A percentile compares a stretch with the other conserved stretches of the same genome.
These are phyloP conservation scores for Solanum aculeatissimum DNA, from an alignment of 305 asterid genomes.

Conservation along the genomic window DNA sequence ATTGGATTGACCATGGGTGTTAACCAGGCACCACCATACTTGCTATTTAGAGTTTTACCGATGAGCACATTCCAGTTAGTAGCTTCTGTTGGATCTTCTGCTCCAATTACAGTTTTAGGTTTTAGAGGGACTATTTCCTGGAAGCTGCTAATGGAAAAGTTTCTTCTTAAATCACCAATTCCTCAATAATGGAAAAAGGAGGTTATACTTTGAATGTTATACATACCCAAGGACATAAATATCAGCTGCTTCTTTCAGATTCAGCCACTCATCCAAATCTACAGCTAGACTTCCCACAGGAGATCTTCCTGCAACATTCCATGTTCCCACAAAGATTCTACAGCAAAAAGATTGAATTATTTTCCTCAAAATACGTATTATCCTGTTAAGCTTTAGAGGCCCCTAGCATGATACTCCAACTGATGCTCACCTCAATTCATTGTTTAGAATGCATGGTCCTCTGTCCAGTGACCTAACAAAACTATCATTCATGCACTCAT, in stretches of 20 bases:
- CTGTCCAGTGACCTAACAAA: conserved; percentile 21
- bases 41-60: conserved; percentile 55
- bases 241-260: conserved; percentile 71
- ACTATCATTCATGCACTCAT: conserved; percentile 11
- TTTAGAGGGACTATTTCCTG: conserved; percentile 88
- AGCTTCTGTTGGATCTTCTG: conserved; percentile 72
- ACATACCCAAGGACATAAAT: conserved; percentile 85
- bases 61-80: conserved; percentile 76
- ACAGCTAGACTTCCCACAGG: conserved; percentile 77
- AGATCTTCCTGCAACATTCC: conserved; percentile 95
- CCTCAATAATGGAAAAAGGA: neutral
- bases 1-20: conserved; percentile 57
- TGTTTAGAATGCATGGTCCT: conserved; percentile 28
- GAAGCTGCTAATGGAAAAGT: conserved; percentile 35
- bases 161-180: neutral
- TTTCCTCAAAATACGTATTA: neutral
- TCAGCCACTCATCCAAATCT: conserved; percentile 83
- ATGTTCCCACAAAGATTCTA: conserved; percentile 85
- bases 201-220: neutral
- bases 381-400: neutral
- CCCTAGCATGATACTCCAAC: neutral
- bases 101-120: conserved; percentile 67
- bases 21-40: conserved; percentile 66
- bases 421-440: conserved; percentile 47
- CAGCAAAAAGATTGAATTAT: neutral